phyloP scores from a whole-genome alignment of 2,329 filamentous ascomycete species.

The Xylariales sp. region DNA sequence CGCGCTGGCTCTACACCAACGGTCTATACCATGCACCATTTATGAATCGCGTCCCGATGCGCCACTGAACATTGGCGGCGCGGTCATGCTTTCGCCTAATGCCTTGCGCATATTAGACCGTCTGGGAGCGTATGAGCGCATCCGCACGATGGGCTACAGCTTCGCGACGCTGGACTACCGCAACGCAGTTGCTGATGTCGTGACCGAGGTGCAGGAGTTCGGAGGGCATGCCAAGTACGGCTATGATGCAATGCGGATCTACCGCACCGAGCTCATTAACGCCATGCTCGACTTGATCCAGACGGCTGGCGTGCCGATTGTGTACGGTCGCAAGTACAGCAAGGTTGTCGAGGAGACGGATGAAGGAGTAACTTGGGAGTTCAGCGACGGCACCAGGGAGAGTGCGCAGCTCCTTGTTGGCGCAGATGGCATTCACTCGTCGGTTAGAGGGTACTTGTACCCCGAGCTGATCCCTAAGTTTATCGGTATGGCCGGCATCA shows the following conservation, averaged over 20 bases:
- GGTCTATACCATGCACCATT: conserved; percentile 42
- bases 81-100: conserved; percentile 57
- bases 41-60: conserved; percentile 44
- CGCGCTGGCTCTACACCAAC: conserved; percentile 47
- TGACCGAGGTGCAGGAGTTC: conserved; percentile 38
- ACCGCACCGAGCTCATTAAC: conserved; percentile 46
- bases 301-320: conserved; percentile 34
- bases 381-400: conserved; percentile 38
- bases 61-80: conserved; percentile 40
- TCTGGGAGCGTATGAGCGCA: conserved; percentile 40
- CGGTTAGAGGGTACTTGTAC: conserved; percentile 45
- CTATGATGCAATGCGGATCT: conserved; percentile 50
- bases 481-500: conserved; percentile 38
- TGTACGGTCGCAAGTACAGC: conserved; percentile 44
- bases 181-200: conserved; percentile 23
- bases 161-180: conserved; percentile 47
- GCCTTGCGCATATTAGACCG: conserved; percentile 48
- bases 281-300: conserved; percentile 36
- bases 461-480: conserved; percentile 45
- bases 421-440: conserved; percentile 57
- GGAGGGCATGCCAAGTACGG: conserved; percentile 42
- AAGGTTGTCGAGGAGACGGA: conserved; percentile 35
- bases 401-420: conserved; percentile 45
- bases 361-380: conserved; percentile 36
- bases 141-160: conserved; percentile 41